phyloP scores from a whole-genome alignment of 192 early-diverging fungal species.

The Funneliformis mosseae region DNA sequence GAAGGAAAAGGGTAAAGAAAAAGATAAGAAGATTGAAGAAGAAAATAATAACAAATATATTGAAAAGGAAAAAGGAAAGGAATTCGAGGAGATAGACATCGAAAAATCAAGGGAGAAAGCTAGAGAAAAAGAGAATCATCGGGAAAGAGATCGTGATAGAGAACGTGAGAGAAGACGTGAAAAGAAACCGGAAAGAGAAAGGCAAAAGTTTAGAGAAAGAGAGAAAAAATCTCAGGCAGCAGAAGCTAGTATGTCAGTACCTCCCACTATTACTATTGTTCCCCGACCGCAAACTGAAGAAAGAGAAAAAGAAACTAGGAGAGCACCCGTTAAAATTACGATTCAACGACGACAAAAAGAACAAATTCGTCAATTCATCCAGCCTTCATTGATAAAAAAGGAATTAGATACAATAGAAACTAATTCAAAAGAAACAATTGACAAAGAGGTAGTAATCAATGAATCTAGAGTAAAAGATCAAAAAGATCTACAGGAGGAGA shows the following conservation, averaged over 20 bases:
- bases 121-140: constrained; percentile 1
- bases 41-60: not conserved
- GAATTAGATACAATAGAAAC: not conserved
- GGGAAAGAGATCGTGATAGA: constrained; percentile 8
- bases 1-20: not conserved
- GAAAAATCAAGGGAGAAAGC: not conserved
- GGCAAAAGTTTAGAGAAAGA: not conserved
- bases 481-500: not conserved
- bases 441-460: not conserved
- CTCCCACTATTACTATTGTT: not conserved
- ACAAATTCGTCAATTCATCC: constrained; percentile 32
- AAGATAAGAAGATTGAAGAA: not conserved
- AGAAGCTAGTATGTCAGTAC: not conserved
- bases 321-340: constrained; percentile 19
- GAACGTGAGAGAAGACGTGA: constrained; percentile 5
- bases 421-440: not conserved
- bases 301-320: constrained; percentile 5
- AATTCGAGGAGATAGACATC: not conserved
- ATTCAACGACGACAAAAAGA: constrained; percentile 36
- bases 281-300: not conserved
- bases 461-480: not conserved
- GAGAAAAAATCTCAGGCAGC: not conserved
- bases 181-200: not conserved
- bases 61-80: not conserved
- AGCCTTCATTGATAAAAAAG: not conserved